These are phyloP conservation scores for Colletotrichum ledebouriae DNA, from an alignment of 2,329 filamentous ascomycete species.

Conservation along the genomic window DNA sequence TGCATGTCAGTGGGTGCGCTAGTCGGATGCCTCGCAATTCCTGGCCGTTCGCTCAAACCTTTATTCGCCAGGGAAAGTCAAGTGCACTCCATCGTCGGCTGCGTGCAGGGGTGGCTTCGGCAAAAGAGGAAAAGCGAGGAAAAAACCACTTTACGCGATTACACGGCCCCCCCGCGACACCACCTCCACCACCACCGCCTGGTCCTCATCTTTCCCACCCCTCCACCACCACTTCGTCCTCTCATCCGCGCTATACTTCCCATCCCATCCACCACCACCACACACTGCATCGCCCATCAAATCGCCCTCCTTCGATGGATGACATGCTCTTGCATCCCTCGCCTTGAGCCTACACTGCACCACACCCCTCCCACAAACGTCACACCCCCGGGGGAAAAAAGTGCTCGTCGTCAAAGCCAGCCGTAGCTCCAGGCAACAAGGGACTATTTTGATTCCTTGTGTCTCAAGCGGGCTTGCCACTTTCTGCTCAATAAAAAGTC, in stretches of 20 bases:
- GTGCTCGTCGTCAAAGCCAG: slow-evolving; percentile 40
- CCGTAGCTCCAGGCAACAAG: slow-evolving; percentile 43
- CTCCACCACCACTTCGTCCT: slow-evolving; percentile 14
- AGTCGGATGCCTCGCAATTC: slow-evolving; percentile 37
- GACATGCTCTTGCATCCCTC: slow-evolving; percentile 27
- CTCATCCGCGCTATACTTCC: slow-evolving; percentile 15
- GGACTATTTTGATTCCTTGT: slow-evolving; percentile 43
- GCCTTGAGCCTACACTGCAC: slow-evolving; percentile 17
- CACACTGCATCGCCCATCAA: slow-evolving; percentile 14
- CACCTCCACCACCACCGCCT: slow-evolving; percentile 20
- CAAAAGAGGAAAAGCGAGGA: slow-evolving; percentile 30
- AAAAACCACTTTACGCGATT: slow-evolving; percentile 56
- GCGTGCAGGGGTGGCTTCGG: slow-evolving; percentile 47
- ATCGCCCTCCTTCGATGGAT: slow-evolving; percentile 17
- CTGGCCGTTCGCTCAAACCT: slow-evolving; percentile 20
- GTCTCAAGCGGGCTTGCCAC: slow-evolving; percentile 42
- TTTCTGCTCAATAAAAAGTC: slow-evolving; percentile 37
- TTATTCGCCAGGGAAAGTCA: slow-evolving; percentile 35
- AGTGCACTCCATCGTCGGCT: slow-evolving; percentile 38
- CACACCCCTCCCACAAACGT: slow-evolving; percentile 34
- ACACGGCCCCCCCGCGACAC: slow-evolving; percentile 43
- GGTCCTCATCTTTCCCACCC: slow-evolving; percentile 46
- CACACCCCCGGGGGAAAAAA: slow-evolving; percentile 29
- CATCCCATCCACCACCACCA: slow-evolving; percentile 1
- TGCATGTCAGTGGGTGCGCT: slow-evolving; percentile 41